These are phyloP conservation scores for Protea cynaroides DNA, from an alignment of 164 flowering plant genomes.

Conservation along the genomic window DNA sequence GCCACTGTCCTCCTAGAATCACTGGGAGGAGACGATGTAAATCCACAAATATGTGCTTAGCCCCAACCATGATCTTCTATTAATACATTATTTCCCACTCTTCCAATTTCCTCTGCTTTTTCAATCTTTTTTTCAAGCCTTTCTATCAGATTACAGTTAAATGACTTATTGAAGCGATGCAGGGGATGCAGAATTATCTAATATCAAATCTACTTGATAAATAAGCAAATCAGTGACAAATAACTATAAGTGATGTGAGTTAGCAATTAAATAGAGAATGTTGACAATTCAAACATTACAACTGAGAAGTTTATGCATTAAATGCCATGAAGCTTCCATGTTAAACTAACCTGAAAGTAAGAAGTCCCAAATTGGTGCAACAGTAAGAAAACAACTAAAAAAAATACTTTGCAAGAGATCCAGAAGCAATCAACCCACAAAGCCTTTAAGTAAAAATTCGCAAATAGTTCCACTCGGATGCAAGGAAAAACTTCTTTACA, in stretches of 20 bases:
- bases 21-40: too few species aligned
- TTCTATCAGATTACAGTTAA: too few species aligned
- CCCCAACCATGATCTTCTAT: not conserved
- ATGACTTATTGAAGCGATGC: not conserved
- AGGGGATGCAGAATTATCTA: not conserved
- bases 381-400: not conserved
- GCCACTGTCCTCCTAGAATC: too few species aligned
- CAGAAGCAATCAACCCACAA: not conserved
- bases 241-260: not conserved
- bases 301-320: not conserved
- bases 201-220: not conserved
- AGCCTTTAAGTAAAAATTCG: too few species aligned
- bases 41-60: not conserved
- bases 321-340: not conserved
- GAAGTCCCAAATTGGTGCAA: not conserved
- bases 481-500: not conserved
- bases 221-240: not conserved
- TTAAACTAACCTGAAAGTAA: not conserved
- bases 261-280: not conserved
- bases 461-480: not conserved
- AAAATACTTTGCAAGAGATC: not conserved
- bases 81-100: not conserved
- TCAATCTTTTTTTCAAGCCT: not conserved
- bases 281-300: not conserved
- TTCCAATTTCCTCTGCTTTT: not conserved